Evolutionary conservation across 306 rosid species (phyloP), one percentile per base, ranked within the genome.

Genomic region (Ormosia emarginata): DNA sequence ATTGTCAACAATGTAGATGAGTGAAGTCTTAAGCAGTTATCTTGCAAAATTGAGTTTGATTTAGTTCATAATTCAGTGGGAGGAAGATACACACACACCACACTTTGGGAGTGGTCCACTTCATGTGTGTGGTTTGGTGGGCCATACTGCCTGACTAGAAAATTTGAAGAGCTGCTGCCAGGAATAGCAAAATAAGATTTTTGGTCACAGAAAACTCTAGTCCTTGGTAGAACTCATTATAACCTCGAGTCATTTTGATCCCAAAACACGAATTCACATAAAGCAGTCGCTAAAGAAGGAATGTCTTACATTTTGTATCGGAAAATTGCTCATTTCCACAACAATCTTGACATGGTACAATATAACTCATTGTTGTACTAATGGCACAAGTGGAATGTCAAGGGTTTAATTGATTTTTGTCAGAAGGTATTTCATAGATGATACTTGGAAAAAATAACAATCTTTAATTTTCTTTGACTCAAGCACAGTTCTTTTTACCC

Each of bases 71-170:
- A 64, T 58, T 39, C 39, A 37, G 62, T 75, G 77, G 71, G 57
- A 65, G 74, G 64, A 53, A 59, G 49, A 66, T 55, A 49, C 30
- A 58, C 89, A 91, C 89, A 88, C 90, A 46, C 39, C 70, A 77
- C 74, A 73, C 90, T 86, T 88, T 89, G 81, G 65, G 81, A 71
- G 84, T 83, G 93, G 93, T 84, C 94, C 89, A 85, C 93, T 81
- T 79, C 85, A 81, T 81, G 77, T 83, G 41, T 88, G 81, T 66
- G 87, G 87, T 71, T 67, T 77, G 61, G 81, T 90, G 86, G 94
- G 84, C 77, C 92, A 77, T 15, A 62, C 78, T 75, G 67, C 83
- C 79, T 74, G 15, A 69, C 12, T 44, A 40, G 44, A 66, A 75
- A 74, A 63, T 32, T 66, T 63, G 14, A 71, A 57, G 43, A 8